Evolutionary conservation across 768 basidiomycete species (phyloP), one percentile per base, ranked within the genome.

Genomic region (Mycena indigotica): DNA sequence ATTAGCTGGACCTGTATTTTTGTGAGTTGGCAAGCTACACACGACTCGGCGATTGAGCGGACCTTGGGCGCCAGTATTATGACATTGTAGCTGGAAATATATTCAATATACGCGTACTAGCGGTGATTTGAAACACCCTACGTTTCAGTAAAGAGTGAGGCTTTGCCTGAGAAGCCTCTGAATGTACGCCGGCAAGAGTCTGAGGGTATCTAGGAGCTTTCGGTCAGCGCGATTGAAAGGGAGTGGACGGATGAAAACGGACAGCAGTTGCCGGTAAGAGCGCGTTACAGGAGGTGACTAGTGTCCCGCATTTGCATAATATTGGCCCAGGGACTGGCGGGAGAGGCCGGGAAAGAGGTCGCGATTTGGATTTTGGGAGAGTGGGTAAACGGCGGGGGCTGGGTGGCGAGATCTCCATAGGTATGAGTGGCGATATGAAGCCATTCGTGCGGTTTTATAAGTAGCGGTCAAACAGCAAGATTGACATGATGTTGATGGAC

Each of bases 1-100:
- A 87, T 85, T 26, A 87, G 75, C 55, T 82, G 81, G 24, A 84
- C n/a, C n/a, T n/a, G n/a, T n/a, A n/a, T n/a, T n/a, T n/a, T n/a
- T n/a, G n/a, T n/a, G n/a, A n/a, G n/a, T n/a, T n/a, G n/a, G n/a
- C n/a, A n/a, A n/a, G n/a, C n/a, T n/a, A n/a, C n/a, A n/a, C n/a
- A n/a, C n/a, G n/a, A n/a, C n/a, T n/a, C n/a, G n/a, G n/a, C n/a
- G n/a, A n/a, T n/a, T n/a, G n/a, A n/a, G n/a, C n/a, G n/a, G n/a
- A n/a, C 78, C 28, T 75, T 75, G 10, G 83, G 77, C 24, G 72
- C 71, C 15, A 75, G 73, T 5, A 80, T 69, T 4, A 68, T 68
- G 48, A 82, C 73, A 67, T 85, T 82, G 55, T 79, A 78, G 49
- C 84, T 85, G 66, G 25, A n/a, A 51, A 50, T 28, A 44, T 52